Conservation (phyloP, 2,329 filamentous ascomycete genomes). For the Colletotrichum scovillei region DNA sequence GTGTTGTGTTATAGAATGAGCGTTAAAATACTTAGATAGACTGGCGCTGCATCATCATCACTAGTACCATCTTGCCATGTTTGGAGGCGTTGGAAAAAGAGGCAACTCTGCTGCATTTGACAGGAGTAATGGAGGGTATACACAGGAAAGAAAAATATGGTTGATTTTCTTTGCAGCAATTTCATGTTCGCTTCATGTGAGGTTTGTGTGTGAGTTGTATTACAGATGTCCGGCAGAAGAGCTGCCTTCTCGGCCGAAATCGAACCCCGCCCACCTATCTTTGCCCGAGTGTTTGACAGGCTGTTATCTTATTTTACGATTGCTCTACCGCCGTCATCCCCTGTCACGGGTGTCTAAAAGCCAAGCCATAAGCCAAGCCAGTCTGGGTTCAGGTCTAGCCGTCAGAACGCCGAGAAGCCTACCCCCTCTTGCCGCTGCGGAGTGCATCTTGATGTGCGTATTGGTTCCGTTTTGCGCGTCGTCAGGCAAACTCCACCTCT, state of each 20-base stretch:
- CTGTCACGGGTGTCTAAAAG: not conserved
- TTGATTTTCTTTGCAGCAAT: not conserved
- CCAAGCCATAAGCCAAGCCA: not conserved
- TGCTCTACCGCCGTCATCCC: not conserved
- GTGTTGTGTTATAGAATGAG: slow-evolving; percentile 2
- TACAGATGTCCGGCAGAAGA: not conserved
- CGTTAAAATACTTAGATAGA: slow-evolving; percentile 24
- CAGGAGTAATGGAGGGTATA: slow-evolving; percentile 24
- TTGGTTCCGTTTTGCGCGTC: not conserved
- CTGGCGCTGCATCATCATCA: slow-evolving; percentile 19
- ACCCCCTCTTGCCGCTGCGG: not conserved
- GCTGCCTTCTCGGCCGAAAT: not conserved
- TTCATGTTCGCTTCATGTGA: not conserved
- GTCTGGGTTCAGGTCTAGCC: not conserved
- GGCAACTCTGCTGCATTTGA: slow-evolving; percentile 33
- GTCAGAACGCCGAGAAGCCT: not conserved
- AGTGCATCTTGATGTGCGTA: not conserved
- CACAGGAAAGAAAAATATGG: not conserved
- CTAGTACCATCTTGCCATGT: slow-evolving; percentile 5
- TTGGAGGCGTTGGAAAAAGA: slow-evolving; percentile 27
- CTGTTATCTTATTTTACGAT: not conserved
- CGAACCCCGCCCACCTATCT: not conserved
- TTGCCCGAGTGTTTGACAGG: not conserved
- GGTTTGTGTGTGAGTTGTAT: slow-evolving; percentile 6
- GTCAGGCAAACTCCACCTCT: slow-evolving; percentile 1